Conservation (phyloP, 345 rosid species). For the Dimocarpus longan region DNA sequence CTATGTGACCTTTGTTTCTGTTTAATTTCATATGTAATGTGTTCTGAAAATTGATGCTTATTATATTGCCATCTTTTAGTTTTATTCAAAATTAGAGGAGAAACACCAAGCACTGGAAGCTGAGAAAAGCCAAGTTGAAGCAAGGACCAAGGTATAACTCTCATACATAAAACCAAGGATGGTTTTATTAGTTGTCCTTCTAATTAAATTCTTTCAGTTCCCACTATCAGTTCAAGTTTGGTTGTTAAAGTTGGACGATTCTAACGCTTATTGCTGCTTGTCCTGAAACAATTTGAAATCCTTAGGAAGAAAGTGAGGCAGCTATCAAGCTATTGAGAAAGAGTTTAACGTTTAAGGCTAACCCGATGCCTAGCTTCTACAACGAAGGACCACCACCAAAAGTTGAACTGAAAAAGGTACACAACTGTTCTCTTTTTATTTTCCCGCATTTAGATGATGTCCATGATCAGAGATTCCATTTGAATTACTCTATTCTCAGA, state of each 20-base stretch:
- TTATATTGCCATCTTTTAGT: slow-evolving; percentile 45
- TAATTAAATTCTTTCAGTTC: not conserved
- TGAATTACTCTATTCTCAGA: not conserved
- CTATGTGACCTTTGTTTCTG: not conserved
- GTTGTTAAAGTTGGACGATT: slow-evolving; percentile 10
- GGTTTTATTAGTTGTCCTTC: not conserved
- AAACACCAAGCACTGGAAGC: slow-evolving; percentile 81
- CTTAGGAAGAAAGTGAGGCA: slow-evolving; percentile 82
- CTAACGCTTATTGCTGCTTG: slow-evolving; percentile 6
- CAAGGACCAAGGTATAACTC: slow-evolving; percentile 62
- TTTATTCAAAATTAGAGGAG: slow-evolving; percentile 77
- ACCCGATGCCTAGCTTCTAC: slow-evolving; percentile 89
- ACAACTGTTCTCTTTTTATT: not conserved
- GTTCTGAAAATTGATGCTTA: not conserved
- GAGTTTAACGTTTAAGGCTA: slow-evolving; percentile 78
- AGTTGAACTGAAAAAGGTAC: slow-evolving; percentile 83
- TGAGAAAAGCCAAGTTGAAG: slow-evolving; percentile 75
- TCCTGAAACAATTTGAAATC: not conserved
- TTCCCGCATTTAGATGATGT: not conserved
- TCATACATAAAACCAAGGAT: not conserved
- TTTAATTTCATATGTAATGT: not conserved
- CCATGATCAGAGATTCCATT: not conserved
- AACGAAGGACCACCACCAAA: slow-evolving; percentile 85
- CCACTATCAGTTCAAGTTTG: not conserved
- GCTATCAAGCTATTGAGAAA: slow-evolving; percentile 82